A percentile compares a stretch with the other conserved stretches of the same genome.
These are phyloP conservation scores for Tricholoma furcatifolium DNA, from an alignment of 768 basidiomycete species.

Conservation along the genomic window DNA sequence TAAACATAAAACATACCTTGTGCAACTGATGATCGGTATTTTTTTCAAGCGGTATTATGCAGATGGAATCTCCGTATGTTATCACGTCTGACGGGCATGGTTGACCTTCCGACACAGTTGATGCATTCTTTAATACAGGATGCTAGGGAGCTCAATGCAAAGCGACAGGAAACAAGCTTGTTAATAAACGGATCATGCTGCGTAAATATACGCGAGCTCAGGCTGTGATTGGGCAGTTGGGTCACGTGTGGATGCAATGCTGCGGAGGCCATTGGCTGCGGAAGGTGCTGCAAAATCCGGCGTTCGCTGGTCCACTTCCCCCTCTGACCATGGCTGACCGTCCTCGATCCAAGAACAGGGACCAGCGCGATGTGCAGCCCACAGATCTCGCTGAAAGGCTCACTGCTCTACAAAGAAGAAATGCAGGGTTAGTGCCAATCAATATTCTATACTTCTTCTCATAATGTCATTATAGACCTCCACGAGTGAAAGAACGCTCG, in stretches of 20 bases:
- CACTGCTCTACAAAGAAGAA: conserved; percentile 64
- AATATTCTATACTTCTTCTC: neutral
- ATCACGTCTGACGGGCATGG: no score
- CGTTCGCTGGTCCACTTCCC: conserved; percentile 8
- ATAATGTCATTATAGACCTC: conserved; percentile 32
- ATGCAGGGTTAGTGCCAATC: conserved; percentile 47
- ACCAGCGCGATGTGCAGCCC: conserved; percentile 38
- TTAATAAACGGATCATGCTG: neutral
- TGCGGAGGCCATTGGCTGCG: conserved; percentile 20
- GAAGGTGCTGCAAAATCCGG: conserved; percentile 10
- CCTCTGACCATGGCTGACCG: conserved; percentile 28
- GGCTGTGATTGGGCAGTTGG: neutral
- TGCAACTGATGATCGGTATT: no score
- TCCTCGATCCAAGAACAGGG: conserved; percentile 38
- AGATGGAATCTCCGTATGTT: no score
- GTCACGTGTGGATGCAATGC: conserved; percentile 16
- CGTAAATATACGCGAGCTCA: neutral
- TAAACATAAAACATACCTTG: no score
- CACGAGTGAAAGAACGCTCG: conserved; percentile 40
- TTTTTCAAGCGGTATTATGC: no score
- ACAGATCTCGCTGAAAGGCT: conserved; percentile 58
- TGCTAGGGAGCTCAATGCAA: neutral
- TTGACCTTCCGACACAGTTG: no score
- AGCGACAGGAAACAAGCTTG: neutral
- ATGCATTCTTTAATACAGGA: no score